Conservation (phyloP, 805 yeast genomes). For the Saccharomycopsis capsularis region DNA sequence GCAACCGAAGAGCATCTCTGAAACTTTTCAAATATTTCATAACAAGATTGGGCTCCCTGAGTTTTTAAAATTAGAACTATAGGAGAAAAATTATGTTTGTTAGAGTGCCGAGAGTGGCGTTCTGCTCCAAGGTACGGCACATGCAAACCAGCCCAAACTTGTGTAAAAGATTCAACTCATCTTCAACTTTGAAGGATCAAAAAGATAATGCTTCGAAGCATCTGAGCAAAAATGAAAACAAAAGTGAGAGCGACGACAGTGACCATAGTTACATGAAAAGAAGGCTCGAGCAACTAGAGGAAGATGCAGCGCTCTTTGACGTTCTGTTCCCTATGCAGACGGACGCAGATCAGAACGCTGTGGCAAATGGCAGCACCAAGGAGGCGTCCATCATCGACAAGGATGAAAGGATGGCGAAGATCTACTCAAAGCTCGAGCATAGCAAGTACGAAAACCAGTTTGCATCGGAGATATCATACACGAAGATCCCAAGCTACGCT, state of each 20-base stretch:
- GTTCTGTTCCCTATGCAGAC: too few relatives aligned
- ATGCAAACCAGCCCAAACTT: background rate
- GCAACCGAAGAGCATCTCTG: too few relatives aligned
- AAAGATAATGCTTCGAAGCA: too few relatives aligned
- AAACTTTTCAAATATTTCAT: too few relatives aligned
- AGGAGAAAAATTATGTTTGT: too few relatives aligned
- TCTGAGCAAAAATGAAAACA: too few relatives aligned
- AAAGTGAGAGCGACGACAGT: background rate
- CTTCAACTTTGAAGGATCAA: background rate
- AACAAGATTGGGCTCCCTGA: too few relatives aligned
- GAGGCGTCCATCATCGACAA: constrained; percentile 26
- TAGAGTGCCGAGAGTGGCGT: too few relatives aligned
- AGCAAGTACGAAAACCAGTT: constrained; percentile 33
- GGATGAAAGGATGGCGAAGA: constrained; percentile 24
- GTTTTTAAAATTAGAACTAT: too few relatives aligned
- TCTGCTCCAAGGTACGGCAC: background rate
- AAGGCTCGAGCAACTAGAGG: constrained; percentile 36
- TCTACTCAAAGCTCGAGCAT: constrained; percentile 29
- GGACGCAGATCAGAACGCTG: too few relatives aligned
- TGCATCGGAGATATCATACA: constrained; percentile 35
- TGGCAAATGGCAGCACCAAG: constrained; percentile 33
- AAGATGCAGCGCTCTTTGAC: too few relatives aligned
- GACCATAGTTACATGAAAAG: constrained; percentile 29
- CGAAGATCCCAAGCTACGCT: constrained; percentile 39
- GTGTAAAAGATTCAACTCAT: background rate